phyloP scores from a whole-genome alignment of 345 rosid species.

The Ceriops decandra region DNA sequence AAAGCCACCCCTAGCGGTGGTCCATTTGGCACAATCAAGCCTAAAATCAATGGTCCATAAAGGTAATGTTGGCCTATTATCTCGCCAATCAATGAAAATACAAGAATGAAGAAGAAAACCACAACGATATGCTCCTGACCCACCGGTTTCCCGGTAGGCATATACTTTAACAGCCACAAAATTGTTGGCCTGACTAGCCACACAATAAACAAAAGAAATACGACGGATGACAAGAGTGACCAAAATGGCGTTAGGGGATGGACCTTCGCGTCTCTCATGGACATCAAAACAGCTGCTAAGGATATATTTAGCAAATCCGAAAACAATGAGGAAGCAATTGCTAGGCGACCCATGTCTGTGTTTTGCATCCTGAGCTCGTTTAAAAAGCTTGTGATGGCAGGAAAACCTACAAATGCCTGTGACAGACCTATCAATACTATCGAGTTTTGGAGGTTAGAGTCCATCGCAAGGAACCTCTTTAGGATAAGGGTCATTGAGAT shows the following conservation, averaged over 20 bases:
- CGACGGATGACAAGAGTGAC: background rate
- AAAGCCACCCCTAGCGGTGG: constrained; percentile 15
- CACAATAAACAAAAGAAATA: background rate
- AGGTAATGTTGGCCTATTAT: constrained; percentile 11
- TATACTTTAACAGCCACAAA: background rate
- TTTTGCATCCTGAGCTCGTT: constrained; percentile 13
- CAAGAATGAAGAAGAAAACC: background rate
- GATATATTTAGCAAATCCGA: background rate
- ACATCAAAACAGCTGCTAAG: background rate
- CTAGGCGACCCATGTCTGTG: constrained; percentile 14
- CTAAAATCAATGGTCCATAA: constrained; percentile 7
- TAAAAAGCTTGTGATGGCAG: background rate
- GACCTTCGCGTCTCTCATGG: background rate
- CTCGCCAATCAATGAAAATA: constrained; percentile 2
- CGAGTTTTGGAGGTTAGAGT: background rate
- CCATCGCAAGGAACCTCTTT: background rate
- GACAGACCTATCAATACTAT: background rate
- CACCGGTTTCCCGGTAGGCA: background rate
- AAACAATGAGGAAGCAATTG: constrained; percentile 2
- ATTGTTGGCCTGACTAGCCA: constrained; percentile 1
- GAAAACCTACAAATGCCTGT: constrained; percentile 11
- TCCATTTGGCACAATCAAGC: constrained; percentile 11
- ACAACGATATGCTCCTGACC: background rate
- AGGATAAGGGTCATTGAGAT: background rate
- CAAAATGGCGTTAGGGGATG: background rate